These are phyloP conservation scores for Chlorella sp. DNA, from an alignment of 139 green algal genomes.

Conservation along the genomic window DNA sequence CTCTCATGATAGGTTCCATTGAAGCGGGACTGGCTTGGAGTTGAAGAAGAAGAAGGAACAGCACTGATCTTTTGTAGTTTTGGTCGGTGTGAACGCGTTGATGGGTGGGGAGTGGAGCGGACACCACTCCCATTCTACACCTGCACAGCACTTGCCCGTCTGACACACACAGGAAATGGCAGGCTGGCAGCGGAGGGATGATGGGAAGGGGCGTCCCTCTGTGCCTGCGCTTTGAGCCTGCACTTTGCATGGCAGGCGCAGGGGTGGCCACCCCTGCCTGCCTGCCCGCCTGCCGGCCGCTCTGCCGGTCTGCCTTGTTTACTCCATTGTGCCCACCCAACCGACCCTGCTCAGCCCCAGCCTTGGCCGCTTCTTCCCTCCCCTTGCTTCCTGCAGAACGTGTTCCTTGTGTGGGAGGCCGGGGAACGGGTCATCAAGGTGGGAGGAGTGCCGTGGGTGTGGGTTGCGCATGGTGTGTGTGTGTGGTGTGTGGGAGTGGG, in stretches of 20 bases:
- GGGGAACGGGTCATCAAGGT: conserved; percentile 77
- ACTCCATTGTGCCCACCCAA: too few species aligned
- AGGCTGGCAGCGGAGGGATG: background rate
- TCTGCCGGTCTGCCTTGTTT: background rate
- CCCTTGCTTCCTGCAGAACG: conserved; percentile 59
- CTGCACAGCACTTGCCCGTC: too few species aligned
- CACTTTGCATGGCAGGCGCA: background rate
- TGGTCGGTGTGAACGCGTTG: too few species aligned
- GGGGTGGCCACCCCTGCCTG: background rate
- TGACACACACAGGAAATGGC: background rate
- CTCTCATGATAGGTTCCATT: too few species aligned
- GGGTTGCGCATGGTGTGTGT: too few species aligned
- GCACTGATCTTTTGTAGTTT: too few species aligned
- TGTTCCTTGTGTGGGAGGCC: conserved; percentile 68
- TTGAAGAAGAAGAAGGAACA: too few species aligned
- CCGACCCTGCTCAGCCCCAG: background rate
- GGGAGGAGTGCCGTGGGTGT: too few species aligned
- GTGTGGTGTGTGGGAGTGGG: background rate
- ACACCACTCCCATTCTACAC: background rate
- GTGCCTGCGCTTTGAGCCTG: too few species aligned
- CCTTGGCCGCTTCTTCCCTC: background rate
- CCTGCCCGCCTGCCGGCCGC: background rate
- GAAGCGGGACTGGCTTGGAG: too few species aligned
- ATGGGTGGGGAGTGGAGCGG: background rate
- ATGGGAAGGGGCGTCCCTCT: too few species aligned